A percentile compares a stretch with the other conserved stretches of the same genome.
These are phyloP conservation scores for Puccinia sorghi DNA, from an alignment of 1,284 basidiomycete genomes.

Conservation along the genomic window DNA sequence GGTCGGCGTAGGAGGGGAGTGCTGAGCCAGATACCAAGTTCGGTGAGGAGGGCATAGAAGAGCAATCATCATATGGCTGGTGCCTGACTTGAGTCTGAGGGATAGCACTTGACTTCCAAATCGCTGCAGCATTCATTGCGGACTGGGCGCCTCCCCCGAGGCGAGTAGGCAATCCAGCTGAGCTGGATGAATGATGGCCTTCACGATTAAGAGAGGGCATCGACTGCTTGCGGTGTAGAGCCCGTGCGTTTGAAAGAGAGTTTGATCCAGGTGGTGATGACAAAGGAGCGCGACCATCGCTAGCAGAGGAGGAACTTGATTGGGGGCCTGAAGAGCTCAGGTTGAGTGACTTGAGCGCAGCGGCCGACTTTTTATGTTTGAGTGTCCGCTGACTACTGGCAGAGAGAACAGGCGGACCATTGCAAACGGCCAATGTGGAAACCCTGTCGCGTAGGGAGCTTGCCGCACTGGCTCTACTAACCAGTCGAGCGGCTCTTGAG, in stretches of 20 bases:
- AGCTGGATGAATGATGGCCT: neutral
- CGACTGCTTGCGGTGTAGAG: slow-evolving; percentile 41
- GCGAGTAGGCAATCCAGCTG: neutral
- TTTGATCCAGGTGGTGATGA: slow-evolving; percentile 22
- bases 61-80: slow-evolving; percentile 13
- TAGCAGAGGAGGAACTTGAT: neutral
- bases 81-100: slow-evolving; percentile 31
- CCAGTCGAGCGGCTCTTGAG: neutral
- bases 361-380: slow-evolving; percentile 48
- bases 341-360: slow-evolving; percentile 25
- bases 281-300: slow-evolving; percentile 7
- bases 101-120: slow-evolving; percentile 15
- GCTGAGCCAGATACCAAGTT: slow-evolving; percentile 10
- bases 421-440: slow-evolving; percentile 15
- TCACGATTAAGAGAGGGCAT: slow-evolving; percentile 43
- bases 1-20: slow-evolving; percentile 31
- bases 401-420: slow-evolving; percentile 19
- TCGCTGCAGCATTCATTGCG: slow-evolving; percentile 18
- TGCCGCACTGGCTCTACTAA: neutral
- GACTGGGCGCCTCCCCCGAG: neutral
- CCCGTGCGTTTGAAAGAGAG: slow-evolving; percentile 7
- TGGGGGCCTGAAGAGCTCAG: slow-evolving; percentile 20
- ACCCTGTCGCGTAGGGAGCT: slow-evolving; percentile 20
- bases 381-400: slow-evolving; percentile 23
- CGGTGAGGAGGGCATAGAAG: slow-evolving; percentile 5